Conservation (phyloP, 768 basidiomycete genomes). For the Lactifluus rugatus region DNA sequence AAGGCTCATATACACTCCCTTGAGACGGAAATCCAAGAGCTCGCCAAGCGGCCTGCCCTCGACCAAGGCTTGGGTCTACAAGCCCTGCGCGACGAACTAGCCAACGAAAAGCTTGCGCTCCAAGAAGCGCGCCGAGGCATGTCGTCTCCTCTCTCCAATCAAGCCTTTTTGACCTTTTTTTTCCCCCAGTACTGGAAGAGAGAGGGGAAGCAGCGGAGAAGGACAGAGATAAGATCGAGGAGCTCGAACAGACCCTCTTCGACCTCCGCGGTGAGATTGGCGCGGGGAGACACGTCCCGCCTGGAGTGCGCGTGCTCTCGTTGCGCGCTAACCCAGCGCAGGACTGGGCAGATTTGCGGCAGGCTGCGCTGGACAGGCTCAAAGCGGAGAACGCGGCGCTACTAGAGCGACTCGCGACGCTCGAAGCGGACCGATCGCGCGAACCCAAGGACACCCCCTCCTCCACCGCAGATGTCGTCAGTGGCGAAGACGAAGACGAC, state of each 20-base stretch:
- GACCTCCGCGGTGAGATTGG: conserved; percentile 71
- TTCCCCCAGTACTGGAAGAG: conserved; percentile 35
- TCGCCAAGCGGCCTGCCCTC: conserved; percentile 30
- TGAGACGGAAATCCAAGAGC: conserved; percentile 37
- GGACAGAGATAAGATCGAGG: conserved; percentile 48
- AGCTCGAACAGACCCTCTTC: conserved; percentile 70
- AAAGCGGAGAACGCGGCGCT: conserved; percentile 79
- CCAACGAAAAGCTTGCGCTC: conserved; percentile 25
- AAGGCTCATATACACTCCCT: conserved; percentile 41
- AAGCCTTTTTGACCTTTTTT: not conserved
- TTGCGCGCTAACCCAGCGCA: conserved; percentile 76
- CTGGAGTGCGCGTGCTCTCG: conserved; percentile 56
- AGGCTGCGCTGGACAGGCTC: conserved; percentile 65
- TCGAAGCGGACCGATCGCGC: conserved; percentile 38
- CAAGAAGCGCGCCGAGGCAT: conserved; percentile 35
- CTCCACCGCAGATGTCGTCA: conserved; percentile 17
- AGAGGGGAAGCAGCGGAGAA: conserved; percentile 29
- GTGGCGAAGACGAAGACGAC: too few species aligned
- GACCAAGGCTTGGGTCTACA: conserved; percentile 24
- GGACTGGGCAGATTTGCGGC: conserved; percentile 67
- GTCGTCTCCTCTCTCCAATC: not conserved
- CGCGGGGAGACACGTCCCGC: conserved; percentile 65
- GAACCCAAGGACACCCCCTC: not conserved
- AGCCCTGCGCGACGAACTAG: conserved; percentile 34
- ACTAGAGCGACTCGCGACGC: conserved; percentile 50